Conservation (phyloP, 441 rosid species). For the Croton laevigatus region DNA sequence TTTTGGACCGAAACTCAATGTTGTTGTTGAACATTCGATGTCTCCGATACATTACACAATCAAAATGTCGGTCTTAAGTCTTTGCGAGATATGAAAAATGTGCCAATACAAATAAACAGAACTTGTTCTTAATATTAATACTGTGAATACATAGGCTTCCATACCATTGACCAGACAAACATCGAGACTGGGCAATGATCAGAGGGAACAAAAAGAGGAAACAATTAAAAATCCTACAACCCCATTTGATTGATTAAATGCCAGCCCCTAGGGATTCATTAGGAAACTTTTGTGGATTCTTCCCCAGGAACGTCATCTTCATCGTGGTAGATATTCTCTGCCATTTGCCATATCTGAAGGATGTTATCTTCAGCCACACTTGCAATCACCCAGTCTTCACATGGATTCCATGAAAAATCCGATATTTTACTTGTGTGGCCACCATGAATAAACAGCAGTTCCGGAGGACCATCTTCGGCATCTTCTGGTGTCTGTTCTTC, state of each 20-base stretch:
- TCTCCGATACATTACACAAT: no score
- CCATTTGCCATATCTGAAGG: constrained; percentile 99
- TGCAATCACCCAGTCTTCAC: constrained; percentile 94
- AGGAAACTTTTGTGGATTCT: constrained; percentile 52
- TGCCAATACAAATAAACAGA: background rate
- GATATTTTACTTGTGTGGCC: constrained; percentile 98
- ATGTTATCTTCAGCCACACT: constrained; percentile 99
- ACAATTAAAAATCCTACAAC: constrained; percentile 5
- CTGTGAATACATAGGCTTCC: background rate
- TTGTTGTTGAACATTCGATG: no score
- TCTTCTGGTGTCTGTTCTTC: constrained; percentile 92
- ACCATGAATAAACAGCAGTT: constrained; percentile 93
- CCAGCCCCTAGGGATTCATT: constrained; percentile 1
- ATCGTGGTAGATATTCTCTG: constrained; percentile 93
- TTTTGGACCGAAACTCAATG: background rate
- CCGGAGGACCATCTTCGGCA: constrained; percentile 98
- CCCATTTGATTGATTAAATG: constrained; percentile 12
- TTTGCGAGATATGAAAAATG: background rate
- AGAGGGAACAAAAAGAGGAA: background rate
- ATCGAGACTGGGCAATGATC: no score
- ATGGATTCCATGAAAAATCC: constrained; percentile 97
- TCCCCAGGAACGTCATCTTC: constrained; percentile 88
- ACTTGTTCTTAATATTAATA: background rate
- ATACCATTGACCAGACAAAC: background rate
- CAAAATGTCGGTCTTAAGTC: background rate